phyloP scores from a whole-genome alignment of 352 stramenopile genomes.

The Pilasporangium apinafurcum region DNA sequence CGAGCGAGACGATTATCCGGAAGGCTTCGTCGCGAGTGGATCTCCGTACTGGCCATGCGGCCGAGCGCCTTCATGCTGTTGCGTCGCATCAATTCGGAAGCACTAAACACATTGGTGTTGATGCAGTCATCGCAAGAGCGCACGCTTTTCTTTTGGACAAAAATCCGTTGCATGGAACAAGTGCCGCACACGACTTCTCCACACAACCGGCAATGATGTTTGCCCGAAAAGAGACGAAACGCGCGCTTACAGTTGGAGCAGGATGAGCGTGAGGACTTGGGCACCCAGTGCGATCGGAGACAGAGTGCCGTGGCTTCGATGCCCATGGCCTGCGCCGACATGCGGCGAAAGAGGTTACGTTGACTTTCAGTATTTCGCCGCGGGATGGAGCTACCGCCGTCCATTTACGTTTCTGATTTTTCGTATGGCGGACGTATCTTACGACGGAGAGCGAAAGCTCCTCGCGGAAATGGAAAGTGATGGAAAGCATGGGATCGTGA shows the following conservation, averaged over 20 bases:
- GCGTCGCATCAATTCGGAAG: slow-evolving; percentile 28
- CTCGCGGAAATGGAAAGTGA: too few relatives aligned
- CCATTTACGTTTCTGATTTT: too few relatives aligned
- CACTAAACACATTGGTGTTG: slow-evolving; percentile 43
- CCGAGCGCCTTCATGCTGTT: slow-evolving; percentile 27
- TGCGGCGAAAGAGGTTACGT: slow-evolving; percentile 37
- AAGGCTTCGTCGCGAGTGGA: too few relatives aligned
- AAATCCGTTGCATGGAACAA: slow-evolving; percentile 69
- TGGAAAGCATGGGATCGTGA: too few relatives aligned
- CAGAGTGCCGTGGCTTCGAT: slow-evolving; percentile 66
- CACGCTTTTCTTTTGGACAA: slow-evolving; percentile 68
- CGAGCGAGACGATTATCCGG: too few relatives aligned
- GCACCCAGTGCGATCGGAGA: slow-evolving; percentile 68
- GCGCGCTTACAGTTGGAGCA: slow-evolving; percentile 61
- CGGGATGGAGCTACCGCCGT: not conserved
- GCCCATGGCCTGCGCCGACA: slow-evolving; percentile 57
- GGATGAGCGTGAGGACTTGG: slow-evolving; percentile 51
- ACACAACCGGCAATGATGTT: slow-evolving; percentile 77
- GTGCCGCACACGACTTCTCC: slow-evolving; percentile 68
- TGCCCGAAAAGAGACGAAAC: slow-evolving; percentile 59
- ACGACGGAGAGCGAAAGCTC: too few relatives aligned
- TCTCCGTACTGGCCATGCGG: too few relatives aligned
- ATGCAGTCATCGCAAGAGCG: slow-evolving; percentile 76
- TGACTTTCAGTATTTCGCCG: slow-evolving; percentile 5
- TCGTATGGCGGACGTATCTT: too few relatives aligned